Evolutionary conservation across 2,329 filamentous ascomycete species (phyloP).

Genomic region (Trichoderma sp.): DNA sequence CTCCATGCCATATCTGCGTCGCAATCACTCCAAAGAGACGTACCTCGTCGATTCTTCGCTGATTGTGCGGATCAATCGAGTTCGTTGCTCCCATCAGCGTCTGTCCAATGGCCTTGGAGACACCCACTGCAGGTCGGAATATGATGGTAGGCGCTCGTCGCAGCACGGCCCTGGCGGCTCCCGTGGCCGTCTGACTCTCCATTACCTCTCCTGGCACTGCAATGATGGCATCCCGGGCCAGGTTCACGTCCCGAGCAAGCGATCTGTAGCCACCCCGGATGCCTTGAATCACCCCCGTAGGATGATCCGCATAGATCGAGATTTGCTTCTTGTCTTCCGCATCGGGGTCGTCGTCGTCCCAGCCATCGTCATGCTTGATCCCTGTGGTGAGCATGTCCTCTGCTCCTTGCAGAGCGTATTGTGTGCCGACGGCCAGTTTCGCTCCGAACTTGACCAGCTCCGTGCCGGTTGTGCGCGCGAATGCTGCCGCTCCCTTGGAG

Average conservation of each 20-base stretch:
- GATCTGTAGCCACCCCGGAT: conserved; percentile 80
- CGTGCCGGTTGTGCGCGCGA: conserved; percentile 89
- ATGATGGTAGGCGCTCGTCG: conserved; percentile 90
- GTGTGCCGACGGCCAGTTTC: conserved; percentile 91
- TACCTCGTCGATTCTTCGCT: conserved; percentile 84
- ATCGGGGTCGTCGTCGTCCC: conserved; percentile 64
- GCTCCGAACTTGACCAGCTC: conserved; percentile 94
- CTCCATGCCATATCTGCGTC: background rate
- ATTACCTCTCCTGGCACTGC: conserved; percentile 90
- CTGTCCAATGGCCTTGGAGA: conserved; percentile 84
- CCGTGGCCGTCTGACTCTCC: conserved; percentile 79
- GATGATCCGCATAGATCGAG: conserved; percentile 91
- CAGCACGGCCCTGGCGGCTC: conserved; percentile 76
- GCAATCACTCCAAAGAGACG: conserved; percentile 48
- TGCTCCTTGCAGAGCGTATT: conserved; percentile 86
- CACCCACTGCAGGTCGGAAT: conserved; percentile 85
- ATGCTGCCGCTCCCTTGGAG: conserved; percentile 84
- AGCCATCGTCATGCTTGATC: conserved; percentile 45
- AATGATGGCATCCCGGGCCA: conserved; percentile 88
- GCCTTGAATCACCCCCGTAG: conserved; percentile 83
- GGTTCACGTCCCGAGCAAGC: conserved; percentile 81
- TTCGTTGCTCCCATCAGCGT: conserved; percentile 92
- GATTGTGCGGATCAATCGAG: conserved; percentile 79
- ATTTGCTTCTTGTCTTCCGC: conserved; percentile 76
- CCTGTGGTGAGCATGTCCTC: conserved; percentile 71